A percentile compares a stretch with the other conserved stretches of the same genome.
These are phyloP conservation scores for Eudorina sp. DNA, from an alignment of 139 green algal species.

Conservation along the genomic window DNA sequence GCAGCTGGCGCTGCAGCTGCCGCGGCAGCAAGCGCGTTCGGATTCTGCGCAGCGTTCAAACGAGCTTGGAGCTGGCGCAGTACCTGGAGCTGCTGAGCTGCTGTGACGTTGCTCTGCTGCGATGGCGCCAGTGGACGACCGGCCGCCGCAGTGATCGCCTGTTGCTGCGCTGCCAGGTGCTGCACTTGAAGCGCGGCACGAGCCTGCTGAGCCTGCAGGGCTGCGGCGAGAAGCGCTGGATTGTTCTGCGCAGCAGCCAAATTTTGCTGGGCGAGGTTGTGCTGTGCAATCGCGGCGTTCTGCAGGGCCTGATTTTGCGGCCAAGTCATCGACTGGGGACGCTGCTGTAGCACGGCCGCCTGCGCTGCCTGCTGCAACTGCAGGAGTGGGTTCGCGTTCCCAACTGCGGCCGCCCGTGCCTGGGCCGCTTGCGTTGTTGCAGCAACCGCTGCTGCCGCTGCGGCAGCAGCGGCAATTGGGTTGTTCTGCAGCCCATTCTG, in stretches of 20 bases:
- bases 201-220: conserved; percentile 37
- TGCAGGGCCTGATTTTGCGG: conserved; percentile 47
- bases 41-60: background rate
- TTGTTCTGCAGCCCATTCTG: conserved; percentile 52
- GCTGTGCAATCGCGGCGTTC: conserved; percentile 37
- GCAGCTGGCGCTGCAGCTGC: background rate
- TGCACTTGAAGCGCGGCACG: conserved; percentile 41
- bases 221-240: conserved; percentile 28
- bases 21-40: background rate
- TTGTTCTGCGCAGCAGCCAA: conserved; percentile 39
- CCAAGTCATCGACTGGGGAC: conserved; percentile 39
- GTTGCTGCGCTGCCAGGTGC: conserved; percentile 45
- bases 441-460: conserved; percentile 34
- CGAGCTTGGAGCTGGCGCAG: conserved; percentile 48
- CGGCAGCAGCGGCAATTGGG: conserved; percentile 31
- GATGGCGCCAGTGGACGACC: background rate
- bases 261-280: conserved; percentile 44
- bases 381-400: conserved; percentile 42
- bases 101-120: background rate
- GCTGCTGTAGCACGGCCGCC: conserved; percentile 34
- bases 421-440: conserved; percentile 42
- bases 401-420: conserved; percentile 22
- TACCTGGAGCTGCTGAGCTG: conserved; percentile 46
- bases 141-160: conserved; percentile 23
- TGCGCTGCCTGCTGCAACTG: conserved; percentile 49